Conservation (phyloP, 345 rosid species). For the Balakata baccata region DNA sequence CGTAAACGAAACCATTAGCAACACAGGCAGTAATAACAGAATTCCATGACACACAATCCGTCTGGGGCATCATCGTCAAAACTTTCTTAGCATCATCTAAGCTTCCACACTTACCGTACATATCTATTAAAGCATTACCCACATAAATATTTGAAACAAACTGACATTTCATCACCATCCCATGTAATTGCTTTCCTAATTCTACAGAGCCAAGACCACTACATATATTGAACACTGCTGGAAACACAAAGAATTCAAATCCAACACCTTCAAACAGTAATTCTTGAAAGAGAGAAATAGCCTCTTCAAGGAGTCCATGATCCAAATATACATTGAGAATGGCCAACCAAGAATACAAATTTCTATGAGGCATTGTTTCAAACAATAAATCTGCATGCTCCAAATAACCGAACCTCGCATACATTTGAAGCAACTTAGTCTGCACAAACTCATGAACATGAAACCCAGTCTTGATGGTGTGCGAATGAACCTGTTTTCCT, state of each 20-base stretch:
- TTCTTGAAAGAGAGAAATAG: slow-evolving; percentile 10
- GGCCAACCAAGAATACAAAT: slow-evolving; percentile 22
- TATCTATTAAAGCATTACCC: slow-evolving; percentile 29
- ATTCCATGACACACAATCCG: slow-evolving; percentile 32
- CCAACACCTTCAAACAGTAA: slow-evolving; percentile 18
- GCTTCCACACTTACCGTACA: slow-evolving; percentile 31
- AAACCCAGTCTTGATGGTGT: slow-evolving; percentile 28
- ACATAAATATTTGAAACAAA: slow-evolving; percentile 24
- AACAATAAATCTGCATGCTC: slow-evolving; percentile 22
- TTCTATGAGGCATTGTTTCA: slow-evolving; percentile 23
- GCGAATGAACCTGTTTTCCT: slow-evolving; percentile 53
- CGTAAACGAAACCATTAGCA: slow-evolving; percentile 27
- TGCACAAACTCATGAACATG: slow-evolving; percentile 11
- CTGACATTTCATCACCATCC: slow-evolving; percentile 19
- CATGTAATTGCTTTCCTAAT: slow-evolving; percentile 25
- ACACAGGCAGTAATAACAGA: slow-evolving; percentile 28
- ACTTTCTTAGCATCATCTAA: slow-evolving; percentile 23
- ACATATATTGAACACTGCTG: slow-evolving; percentile 20
- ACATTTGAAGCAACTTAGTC: slow-evolving; percentile 28
- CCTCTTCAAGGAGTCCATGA: slow-evolving; percentile 18
- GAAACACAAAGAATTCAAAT: slow-evolving; percentile 25
- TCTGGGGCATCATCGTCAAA: slow-evolving; percentile 14
- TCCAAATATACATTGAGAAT: slow-evolving; percentile 14
- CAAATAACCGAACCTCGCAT: slow-evolving; percentile 9
- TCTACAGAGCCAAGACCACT: slow-evolving; percentile 17